Evolutionary conservation across 2,329 filamentous ascomycete genomes (phyloP), one percentile per base, ranked within the genome.

Genomic region (Didymella glomerata): DNA sequence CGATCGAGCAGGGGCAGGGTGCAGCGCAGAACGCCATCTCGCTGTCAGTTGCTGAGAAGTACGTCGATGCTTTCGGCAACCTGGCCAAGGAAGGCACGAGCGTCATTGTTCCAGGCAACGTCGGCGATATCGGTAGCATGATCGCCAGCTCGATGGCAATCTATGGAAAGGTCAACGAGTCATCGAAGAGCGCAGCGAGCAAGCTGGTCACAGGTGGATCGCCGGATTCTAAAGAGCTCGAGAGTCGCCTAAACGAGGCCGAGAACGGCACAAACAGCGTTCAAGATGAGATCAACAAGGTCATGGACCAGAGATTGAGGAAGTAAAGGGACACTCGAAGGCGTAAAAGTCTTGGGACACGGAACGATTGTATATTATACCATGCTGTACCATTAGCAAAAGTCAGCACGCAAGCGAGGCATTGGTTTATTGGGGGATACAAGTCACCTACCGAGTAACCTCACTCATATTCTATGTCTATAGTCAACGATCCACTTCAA

Each of bases 121-220:
- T 99, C 36, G 95, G 95, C 61, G 95, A 99, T 75, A 93, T 99
- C 68, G 90, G 92, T 54, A 88, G 92, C 68, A 97, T 99, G 93
- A 98, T 99, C 77, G 93, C 95, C 38, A 96, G 92, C 18, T 95
- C 93, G 2, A 88, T 99, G 83, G 90, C 93, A 54, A 93, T 99
- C 18, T 99, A 97, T 77, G 92, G 94, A 59, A 97, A 96, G 77
- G 91, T 99, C 44, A 92, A 88, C 68, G 87, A 94, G 71, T 86
- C 89, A 0, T 92, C 97, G 78, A 89, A 86, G 74, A 82, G 83
- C 11, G 84, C 91, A 77, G 86, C 88, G 5, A 83, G 83, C 65
- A 82, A 83, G 68, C 64, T 72, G 52, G 42, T 65, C 2, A 44
- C 67, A 36, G 65, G 61, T 4, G 54, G 61, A 22, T 57, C 62